A percentile compares a stretch with the other conserved stretches of the same genome.
These are phyloP conservation scores for Leptodontidium sp. DNA, from an alignment of 2,329 filamentous ascomycete species.

Conservation along the genomic window DNA sequence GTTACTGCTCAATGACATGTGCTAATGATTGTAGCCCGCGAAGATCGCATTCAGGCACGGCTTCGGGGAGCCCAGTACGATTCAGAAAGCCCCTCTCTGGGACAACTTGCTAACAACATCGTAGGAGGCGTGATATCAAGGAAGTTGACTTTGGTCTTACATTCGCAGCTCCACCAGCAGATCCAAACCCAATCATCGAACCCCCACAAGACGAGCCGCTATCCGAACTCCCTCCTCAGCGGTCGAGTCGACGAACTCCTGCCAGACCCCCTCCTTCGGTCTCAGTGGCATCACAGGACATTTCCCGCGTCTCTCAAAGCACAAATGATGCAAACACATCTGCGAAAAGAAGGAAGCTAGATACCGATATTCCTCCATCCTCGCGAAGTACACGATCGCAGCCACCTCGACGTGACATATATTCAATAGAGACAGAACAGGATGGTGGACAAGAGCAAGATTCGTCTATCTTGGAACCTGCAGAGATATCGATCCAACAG, in stretches of 20 bases:
- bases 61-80: constrained; percentile 70
- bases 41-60: constrained; percentile 70
- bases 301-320: constrained; percentile 26
- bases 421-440: constrained; percentile 24
- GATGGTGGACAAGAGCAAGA: constrained; percentile 34
- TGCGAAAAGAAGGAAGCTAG: constrained; percentile 45
- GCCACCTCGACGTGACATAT: constrained; percentile 39
- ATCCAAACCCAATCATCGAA: constrained; percentile 18
- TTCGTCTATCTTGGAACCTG: constrained; percentile 22
- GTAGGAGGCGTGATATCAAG: constrained; percentile 58
- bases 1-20: background rate
- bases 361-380: constrained; percentile 39
- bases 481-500: constrained; percentile 7
- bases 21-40: constrained; percentile 55
- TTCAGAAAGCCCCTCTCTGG: background rate
- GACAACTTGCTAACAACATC: constrained; percentile 45
- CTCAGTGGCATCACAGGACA: constrained; percentile 12
- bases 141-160: constrained; percentile 67
- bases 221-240: constrained; percentile 32
- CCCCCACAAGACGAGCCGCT: constrained; percentile 24
- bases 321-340: constrained; percentile 47
- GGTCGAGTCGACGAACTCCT: constrained; percentile 34
- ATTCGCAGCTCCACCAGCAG: constrained; percentile 46
- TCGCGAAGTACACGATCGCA: constrained; percentile 40
- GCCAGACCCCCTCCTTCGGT: background rate